Percentiles rank a stretch among this genome's conserved stretches.
Conservation (phyloP, 768 basidiomycete species). For the Aureoboletus auriporus region DNA sequence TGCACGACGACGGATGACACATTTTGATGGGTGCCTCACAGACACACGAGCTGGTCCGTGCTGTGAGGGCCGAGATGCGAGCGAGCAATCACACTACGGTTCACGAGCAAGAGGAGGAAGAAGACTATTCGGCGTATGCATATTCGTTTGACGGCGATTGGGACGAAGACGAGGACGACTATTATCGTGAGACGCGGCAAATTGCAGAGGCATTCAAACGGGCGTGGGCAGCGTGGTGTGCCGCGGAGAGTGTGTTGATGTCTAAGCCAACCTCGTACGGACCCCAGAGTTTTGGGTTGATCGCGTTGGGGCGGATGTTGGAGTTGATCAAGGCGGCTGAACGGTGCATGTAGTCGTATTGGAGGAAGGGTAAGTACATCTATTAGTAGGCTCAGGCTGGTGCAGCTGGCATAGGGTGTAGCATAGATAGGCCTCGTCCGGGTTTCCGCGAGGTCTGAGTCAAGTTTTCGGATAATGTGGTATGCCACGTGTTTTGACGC, state of each 20-base stretch:
- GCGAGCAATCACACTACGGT: background rate
- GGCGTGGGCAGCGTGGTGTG: conserved; percentile 43
- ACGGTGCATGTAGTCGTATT: too few relatives aligned
- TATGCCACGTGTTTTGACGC: too few relatives aligned
- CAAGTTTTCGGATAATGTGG: too few relatives aligned
- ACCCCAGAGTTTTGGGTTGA: conserved; percentile 42
- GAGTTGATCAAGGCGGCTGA: conserved; percentile 33
- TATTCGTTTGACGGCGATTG: conserved; percentile 20
- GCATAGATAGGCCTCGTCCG: too few relatives aligned
- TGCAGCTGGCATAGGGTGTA: too few relatives aligned
- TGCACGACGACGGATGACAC: background rate
- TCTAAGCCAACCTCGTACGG: conserved; percentile 32
- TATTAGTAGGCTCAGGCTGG: too few relatives aligned
- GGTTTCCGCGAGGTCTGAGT: too few relatives aligned
- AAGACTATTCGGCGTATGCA: conserved; percentile 5
- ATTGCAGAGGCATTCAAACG: conserved; percentile 33
- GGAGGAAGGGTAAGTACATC: too few relatives aligned
- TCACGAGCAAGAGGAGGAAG: conserved; percentile 25
- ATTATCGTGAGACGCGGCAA: conserved; percentile 26
- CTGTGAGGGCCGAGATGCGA: conserved; percentile 33
- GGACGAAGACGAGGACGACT: conserved; percentile 28
- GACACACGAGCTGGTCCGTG: conserved; percentile 38
- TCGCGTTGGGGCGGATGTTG: conserved; percentile 41
- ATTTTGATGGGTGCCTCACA: conserved; percentile 14
- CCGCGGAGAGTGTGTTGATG: conserved; percentile 29